phyloP scores from a whole-genome alignment of 495 filamentous ascomycete genomes.

The Penicillium maclennaniae region DNA sequence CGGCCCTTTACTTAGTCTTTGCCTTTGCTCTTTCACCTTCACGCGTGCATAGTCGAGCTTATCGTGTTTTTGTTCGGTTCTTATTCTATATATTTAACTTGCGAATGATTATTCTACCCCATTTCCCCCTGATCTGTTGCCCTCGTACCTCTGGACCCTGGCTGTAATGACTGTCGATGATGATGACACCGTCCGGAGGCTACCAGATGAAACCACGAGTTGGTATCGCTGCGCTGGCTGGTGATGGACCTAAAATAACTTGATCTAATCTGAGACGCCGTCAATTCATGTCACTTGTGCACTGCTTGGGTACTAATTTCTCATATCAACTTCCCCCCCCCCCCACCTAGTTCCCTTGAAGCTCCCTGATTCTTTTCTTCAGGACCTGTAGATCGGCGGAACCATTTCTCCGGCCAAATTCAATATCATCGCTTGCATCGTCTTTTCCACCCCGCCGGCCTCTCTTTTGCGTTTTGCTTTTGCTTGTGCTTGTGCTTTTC shows the following conservation, averaged over 20 bases:
- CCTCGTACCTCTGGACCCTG: background rate
- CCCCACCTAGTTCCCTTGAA: background rate
- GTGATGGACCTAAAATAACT: conserved; percentile 49
- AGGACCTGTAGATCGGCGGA: conserved; percentile 12
- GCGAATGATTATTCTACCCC: conserved; percentile 4
- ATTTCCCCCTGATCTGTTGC: conserved; percentile 3
- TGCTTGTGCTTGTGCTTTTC: background rate
- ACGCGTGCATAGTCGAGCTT: conserved; percentile 9
- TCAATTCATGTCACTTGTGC: background rate
- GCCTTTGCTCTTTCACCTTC: conserved; percentile 22
- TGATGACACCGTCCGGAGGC: conserved; percentile 42
- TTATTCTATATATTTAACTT: background rate
- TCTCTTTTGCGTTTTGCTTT: background rate
- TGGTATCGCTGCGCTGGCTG: conserved; percentile 42
- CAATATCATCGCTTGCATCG: conserved; percentile 5
- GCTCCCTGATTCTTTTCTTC: background rate
- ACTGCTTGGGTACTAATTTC: background rate
- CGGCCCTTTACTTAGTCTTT: conserved; percentile 8
- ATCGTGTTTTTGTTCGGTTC: conserved; percentile 1
- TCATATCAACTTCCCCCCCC: background rate
- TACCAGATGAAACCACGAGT: conserved; percentile 26
- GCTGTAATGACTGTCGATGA: conserved; percentile 28
- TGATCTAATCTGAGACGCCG: conserved; percentile 55
- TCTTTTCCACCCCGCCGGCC: background rate
- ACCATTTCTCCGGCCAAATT: conserved; percentile 21